Evolutionary conservation across 306 rosid species (phyloP).

Genomic region (Carpinus fangiana): DNA sequence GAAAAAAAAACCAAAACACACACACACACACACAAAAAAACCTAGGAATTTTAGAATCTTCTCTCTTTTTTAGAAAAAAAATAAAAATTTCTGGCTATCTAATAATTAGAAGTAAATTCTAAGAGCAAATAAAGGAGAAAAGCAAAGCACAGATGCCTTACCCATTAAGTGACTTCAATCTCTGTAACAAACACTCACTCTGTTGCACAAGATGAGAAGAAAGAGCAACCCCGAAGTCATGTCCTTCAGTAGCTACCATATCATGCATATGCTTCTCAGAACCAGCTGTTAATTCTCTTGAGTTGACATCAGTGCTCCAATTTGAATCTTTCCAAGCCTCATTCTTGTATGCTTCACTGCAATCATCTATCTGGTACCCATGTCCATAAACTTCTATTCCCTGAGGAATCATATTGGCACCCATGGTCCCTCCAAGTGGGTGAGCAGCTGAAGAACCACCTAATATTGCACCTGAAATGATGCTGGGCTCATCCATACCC

Average conservation of each 20-base stretch:
- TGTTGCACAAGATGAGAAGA: slow-evolving; percentile 54
- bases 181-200: slow-evolving; percentile 64
- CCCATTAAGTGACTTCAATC: slow-evolving; percentile 64
- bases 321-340: slow-evolving; percentile 32
- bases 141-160: slow-evolving; percentile 29
- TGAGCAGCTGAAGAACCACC: slow-evolving; percentile 38
- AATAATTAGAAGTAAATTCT: slow-evolving; percentile 16
- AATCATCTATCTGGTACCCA: slow-evolving; percentile 44
- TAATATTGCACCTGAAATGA: slow-evolving; percentile 30
- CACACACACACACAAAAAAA: too few species aligned
- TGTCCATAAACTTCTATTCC: slow-evolving; percentile 34
- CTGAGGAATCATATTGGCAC: slow-evolving; percentile 28
- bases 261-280: slow-evolving; percentile 22
- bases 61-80: neutral
- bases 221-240: slow-evolving; percentile 40
- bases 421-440: slow-evolving; percentile 32
- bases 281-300: slow-evolving; percentile 33
- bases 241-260: slow-evolving; percentile 34
- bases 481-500: slow-evolving; percentile 33
- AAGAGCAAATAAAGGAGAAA: slow-evolving; percentile 21
- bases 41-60: neutral
- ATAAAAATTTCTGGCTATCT: neutral
- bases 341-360: slow-evolving; percentile 37
- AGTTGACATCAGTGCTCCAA: slow-evolving; percentile 36
- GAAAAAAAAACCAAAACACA: too few species aligned